Evolutionary conservation across 163 green algal genomes (phyloP).

Genomic region (Scenedesmus sp.): DNA sequence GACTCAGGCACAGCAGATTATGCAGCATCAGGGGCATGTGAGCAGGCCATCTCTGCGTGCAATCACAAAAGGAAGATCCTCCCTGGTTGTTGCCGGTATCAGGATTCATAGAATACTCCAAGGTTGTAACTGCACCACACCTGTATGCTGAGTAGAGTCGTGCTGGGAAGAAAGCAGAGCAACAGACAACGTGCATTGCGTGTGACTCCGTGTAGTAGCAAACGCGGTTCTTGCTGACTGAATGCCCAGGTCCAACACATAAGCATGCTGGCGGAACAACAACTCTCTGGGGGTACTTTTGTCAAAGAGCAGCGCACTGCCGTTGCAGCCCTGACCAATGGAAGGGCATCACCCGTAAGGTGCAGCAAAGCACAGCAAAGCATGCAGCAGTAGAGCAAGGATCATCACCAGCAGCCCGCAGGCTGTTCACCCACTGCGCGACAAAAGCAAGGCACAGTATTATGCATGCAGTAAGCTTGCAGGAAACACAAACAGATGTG

Average conservation of each 20-base stretch:
- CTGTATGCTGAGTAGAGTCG: background rate
- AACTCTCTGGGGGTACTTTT: background rate
- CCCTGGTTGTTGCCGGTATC: background rate
- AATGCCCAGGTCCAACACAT: background rate
- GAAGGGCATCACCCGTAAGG: background rate
- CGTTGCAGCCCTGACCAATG: background rate
- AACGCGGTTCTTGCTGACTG: background rate
- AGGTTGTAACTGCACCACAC: background rate
- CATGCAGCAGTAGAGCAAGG: background rate
- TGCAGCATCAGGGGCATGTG: background rate
- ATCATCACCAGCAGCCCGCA: background rate
- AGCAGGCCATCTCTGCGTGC: background rate
- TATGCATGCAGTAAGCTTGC: background rate
- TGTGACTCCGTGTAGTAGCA: background rate
- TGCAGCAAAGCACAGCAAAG: background rate
- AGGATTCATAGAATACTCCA: background rate
- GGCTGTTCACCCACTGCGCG: background rate
- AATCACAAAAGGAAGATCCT: background rate
- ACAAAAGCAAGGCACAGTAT: background rate
- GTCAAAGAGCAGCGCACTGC: background rate
- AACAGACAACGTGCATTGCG: background rate
- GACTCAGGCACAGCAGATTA: background rate
- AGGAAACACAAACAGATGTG: background rate
- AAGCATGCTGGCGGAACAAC: background rate
- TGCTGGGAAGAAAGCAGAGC: background rate